Evolutionary conservation across 2,329 filamentous ascomycete species (phyloP).

Genomic region (Aspergillus calidoustus): DNA sequence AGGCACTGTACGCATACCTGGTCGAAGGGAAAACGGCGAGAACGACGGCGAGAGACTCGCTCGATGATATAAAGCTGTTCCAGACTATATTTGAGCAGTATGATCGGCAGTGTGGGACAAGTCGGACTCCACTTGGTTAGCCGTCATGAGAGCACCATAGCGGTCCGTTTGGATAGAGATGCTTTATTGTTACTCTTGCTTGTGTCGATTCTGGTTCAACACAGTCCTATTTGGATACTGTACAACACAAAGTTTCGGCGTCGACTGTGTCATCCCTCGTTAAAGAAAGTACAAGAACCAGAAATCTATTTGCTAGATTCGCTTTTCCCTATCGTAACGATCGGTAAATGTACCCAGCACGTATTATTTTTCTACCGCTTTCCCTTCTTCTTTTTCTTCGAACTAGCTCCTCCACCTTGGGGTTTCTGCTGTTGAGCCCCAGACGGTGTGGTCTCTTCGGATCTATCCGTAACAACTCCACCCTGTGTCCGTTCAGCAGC

Average conservation of each 20-base stretch:
- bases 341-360: neutral
- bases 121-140: constrained; percentile 39
- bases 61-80: constrained; percentile 43
- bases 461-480: constrained; percentile 74
- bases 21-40: constrained; percentile 34
- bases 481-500: constrained; percentile 81
- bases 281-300: neutral
- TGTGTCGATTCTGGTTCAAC: neutral
- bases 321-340: neutral
- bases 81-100: constrained; percentile 42
- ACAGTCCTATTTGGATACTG: neutral
- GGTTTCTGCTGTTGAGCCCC: constrained; percentile 37
- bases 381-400: constrained; percentile 58
- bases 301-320: neutral
- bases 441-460: constrained; percentile 56
- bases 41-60: constrained; percentile 41
- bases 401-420: constrained; percentile 41
- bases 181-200: neutral
- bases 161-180: neutral
- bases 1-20: constrained; percentile 42
- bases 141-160: neutral
- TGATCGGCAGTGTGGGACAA: constrained; percentile 41
- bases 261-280: neutral
- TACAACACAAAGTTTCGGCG: neutral
- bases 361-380: constrained; percentile 45